A percentile compares a stretch with the other conserved stretches of the same genome.
These are phyloP conservation scores for Verbena officinalis DNA, from an alignment of 257 asterid genomes.

Conservation along the genomic window DNA sequence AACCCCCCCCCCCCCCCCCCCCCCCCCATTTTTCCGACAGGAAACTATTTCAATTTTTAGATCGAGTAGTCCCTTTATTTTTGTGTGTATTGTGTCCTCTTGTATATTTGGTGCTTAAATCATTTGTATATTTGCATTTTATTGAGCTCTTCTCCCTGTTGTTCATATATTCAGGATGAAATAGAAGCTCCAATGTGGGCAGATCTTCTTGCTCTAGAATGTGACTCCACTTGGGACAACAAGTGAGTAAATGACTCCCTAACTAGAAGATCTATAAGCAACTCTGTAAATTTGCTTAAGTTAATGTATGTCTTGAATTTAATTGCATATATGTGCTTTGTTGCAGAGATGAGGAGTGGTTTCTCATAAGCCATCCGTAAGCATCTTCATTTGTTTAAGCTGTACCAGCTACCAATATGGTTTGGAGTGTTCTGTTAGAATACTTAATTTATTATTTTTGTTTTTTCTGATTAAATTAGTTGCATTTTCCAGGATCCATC, in stretches of 20 bases:
- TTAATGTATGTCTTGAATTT: conserved; percentile 1
- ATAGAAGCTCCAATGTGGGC: conserved; percentile 59
- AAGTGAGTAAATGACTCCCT: conserved; percentile 36
- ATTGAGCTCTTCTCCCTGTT: conserved; percentile 8
- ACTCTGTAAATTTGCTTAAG: not conserved
- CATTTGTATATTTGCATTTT: not conserved
- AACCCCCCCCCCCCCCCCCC: no score
- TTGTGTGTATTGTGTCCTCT: not conserved
- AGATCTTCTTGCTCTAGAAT: conserved; percentile 48
- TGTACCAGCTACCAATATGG: not conserved
- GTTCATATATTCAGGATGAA: conserved; percentile 43
- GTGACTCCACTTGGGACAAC: conserved; percentile 32
- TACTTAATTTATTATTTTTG: not conserved
- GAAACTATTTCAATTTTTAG: not conserved
- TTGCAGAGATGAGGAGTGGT: conserved; percentile 61
- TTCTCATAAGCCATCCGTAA: conserved; percentile 48
- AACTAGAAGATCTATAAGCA: not conserved
- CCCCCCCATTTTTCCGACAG: not conserved
- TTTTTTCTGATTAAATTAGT: conserved; percentile 15
- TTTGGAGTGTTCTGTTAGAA: not conserved
- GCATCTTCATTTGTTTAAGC: conserved; percentile 15
- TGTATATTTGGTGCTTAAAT: not conserved
- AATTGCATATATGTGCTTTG: conserved; percentile 7
- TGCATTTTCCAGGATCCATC: conserved; percentile 48
- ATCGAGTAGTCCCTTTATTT: not conserved